A percentile compares a stretch with the other conserved stretches of the same genome.
phyloP scores from a whole-genome alignment of 768 basidiomycete genomes.

The Boletus reticuloceps region DNA sequence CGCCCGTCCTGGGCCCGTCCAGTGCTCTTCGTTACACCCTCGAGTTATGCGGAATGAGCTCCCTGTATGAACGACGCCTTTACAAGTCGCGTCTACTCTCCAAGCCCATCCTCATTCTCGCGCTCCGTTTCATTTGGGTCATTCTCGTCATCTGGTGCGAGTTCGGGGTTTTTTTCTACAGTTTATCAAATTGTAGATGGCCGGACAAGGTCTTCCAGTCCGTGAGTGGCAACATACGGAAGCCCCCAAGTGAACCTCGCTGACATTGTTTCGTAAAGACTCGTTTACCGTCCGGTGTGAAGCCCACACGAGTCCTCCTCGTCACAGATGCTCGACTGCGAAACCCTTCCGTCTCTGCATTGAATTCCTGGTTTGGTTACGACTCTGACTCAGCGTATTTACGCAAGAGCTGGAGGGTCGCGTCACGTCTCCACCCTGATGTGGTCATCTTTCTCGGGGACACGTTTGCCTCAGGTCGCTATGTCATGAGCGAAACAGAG shows the following conservation, averaged over 20 bases:
- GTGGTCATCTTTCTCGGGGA: slow-evolving; percentile 77
- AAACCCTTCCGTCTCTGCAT: slow-evolving; percentile 31
- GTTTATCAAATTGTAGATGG: slow-evolving; percentile 59
- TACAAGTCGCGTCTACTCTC: slow-evolving; percentile 23
- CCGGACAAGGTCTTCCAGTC: slow-evolving; percentile 38
- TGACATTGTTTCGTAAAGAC: slow-evolving; percentile 10
- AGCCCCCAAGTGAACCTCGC: background rate
- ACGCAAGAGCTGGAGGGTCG: slow-evolving; percentile 69
- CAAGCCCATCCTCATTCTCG: slow-evolving; percentile 37
- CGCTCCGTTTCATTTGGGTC: slow-evolving; percentile 52
- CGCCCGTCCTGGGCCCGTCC: too few relatives aligned
- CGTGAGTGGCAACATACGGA: slow-evolving; percentile 19
- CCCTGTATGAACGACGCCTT: slow-evolving; percentile 28
- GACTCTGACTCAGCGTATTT: slow-evolving; percentile 55
- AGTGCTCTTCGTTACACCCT: too few relatives aligned
- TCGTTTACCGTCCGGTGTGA: slow-evolving; percentile 8
- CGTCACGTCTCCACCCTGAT: slow-evolving; percentile 54
- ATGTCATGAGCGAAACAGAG: slow-evolving; percentile 48
- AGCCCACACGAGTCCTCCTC: slow-evolving; percentile 58
- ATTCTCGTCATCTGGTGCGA: slow-evolving; percentile 65
- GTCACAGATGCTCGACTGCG: slow-evolving; percentile 68
- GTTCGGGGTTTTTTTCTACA: slow-evolving; percentile 56
- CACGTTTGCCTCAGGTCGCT: slow-evolving; percentile 65
- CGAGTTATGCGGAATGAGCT: slow-evolving; percentile 29
- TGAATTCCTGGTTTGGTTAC: slow-evolving; percentile 41